Percentiles rank a stretch among this genome's conserved stretches.
phyloP scores from a whole-genome alignment of 371 early-diverging fungal genomes.

The Paraphysoderma sedebokerense region DNA sequence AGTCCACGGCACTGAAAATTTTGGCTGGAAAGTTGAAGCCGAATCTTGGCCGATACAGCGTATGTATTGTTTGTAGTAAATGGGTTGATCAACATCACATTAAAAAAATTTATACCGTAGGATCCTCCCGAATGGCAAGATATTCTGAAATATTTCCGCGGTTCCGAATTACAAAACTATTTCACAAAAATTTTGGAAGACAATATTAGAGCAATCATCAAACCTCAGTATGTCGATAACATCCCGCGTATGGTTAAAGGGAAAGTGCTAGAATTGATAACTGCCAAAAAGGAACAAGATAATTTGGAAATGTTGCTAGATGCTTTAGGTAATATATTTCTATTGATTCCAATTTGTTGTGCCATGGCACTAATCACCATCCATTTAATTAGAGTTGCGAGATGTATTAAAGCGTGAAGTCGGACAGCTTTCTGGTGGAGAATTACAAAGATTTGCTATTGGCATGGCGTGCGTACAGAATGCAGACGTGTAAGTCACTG shows the following conservation, averaged over 20 bases:
- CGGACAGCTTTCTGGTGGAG: constrained; percentile 94
- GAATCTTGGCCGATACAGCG: constrained; percentile 81
- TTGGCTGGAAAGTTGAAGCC: constrained; percentile 96
- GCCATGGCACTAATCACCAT: constrained; percentile 5
- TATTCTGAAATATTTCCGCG: constrained; percentile 93
- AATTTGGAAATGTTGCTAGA: constrained; percentile 59
- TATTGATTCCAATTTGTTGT: background rate
- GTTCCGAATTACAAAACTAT: constrained; percentile 97
- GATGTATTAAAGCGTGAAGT: constrained; percentile 84
- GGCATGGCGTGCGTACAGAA: constrained; percentile 72
- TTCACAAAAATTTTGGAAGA: constrained; percentile 97
- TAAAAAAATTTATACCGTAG: constrained; percentile 6
- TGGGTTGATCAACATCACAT: no score
- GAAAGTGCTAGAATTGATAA: constrained; percentile 56
- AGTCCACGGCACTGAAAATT: constrained; percentile 95
- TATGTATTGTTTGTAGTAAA: no score
- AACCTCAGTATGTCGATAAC: constrained; percentile 97
- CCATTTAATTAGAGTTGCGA: constrained; percentile 39
- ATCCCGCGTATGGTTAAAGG: constrained; percentile 81
- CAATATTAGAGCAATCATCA: constrained; percentile 82
- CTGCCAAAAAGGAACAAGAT: constrained; percentile 51
- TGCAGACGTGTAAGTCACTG: constrained; percentile 60
- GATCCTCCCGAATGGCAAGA: constrained; percentile 93
- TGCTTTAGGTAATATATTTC: constrained; percentile 32
- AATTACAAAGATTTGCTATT: constrained; percentile 98